Conservation (phyloP, 139 green algal genomes). For the Chlamydomonas sp. region DNA sequence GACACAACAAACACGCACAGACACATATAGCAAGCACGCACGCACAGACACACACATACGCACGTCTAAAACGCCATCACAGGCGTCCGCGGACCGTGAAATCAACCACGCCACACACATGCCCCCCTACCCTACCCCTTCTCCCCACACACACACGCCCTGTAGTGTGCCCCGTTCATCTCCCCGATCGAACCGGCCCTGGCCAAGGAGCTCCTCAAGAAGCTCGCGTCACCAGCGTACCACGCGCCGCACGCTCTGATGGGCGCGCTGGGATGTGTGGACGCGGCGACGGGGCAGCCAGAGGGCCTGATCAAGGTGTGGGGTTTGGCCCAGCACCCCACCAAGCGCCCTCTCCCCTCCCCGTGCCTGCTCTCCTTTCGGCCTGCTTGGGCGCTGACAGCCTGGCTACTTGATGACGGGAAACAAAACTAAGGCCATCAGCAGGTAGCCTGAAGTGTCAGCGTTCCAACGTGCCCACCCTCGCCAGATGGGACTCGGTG, state of each 20-base stretch:
- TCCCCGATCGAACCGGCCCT: constrained; percentile 26
- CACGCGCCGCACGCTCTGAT: constrained; percentile 4
- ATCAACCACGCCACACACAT: background rate
- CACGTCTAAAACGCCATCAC: background rate
- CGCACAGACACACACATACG: too few relatives aligned
- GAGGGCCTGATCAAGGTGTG: constrained; percentile 5
- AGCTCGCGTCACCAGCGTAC: constrained; percentile 24
- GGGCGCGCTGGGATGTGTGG: background rate
- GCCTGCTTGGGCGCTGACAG: background rate
- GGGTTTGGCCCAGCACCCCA: too few relatives aligned
- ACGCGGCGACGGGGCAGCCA: background rate
- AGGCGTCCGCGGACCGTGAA: background rate
- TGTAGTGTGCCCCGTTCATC: constrained; percentile 30
- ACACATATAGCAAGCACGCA: too few relatives aligned
- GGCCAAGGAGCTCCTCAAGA: constrained; percentile 27
- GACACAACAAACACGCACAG: too few relatives aligned
- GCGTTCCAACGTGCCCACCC: background rate
- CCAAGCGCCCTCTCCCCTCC: too few relatives aligned
- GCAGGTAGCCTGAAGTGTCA: background rate
- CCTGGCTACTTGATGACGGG: background rate
- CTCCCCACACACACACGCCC: constrained; percentile 1
- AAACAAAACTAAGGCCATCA: background rate
- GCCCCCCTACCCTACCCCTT: too few relatives aligned
- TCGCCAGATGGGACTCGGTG: too few relatives aligned
- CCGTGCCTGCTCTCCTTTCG: background rate